These are phyloP conservation scores for Telopea speciosissima DNA, from an alignment of 177 flowering plant species.

Conservation along the genomic window DNA sequence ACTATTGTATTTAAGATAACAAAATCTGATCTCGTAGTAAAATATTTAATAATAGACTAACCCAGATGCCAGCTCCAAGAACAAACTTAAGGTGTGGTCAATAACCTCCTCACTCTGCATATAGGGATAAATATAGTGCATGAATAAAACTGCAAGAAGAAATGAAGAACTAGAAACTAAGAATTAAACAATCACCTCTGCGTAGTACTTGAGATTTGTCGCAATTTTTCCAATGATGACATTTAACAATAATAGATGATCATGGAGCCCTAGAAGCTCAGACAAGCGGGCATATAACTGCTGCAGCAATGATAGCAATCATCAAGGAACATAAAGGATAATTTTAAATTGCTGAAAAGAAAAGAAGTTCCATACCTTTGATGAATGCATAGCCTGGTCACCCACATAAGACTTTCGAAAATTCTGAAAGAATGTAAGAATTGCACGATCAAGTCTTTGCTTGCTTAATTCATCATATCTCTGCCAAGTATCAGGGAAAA, in stretches of 20 bases:
- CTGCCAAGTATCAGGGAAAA: constrained; percentile 30
- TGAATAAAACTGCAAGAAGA: neutral
- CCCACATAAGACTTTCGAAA: constrained; percentile 95
- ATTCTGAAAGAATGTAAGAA: constrained; percentile 88
- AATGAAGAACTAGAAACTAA: constrained; percentile 1
- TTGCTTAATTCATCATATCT: constrained; percentile 83
- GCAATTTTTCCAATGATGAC: constrained; percentile 93
- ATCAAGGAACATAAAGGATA: constrained; percentile 7
- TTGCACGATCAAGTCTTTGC: constrained; percentile 97
- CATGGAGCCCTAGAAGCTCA: constrained; percentile 96
- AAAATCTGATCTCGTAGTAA: neutral
- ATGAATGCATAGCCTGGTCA: constrained; percentile 96
- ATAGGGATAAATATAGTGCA: constrained; percentile 2
- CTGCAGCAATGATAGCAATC: constrained; percentile 49
- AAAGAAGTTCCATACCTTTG: constrained; percentile 54
- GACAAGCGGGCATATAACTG: constrained; percentile 94
- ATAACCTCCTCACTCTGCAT: constrained; percentile 91
- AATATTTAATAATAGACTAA: constrained; percentile 26
- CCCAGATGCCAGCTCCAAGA: constrained; percentile 98
- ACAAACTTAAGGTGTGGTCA: constrained; percentile 85
- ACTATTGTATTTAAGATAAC: neutral
- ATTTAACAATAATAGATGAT: constrained; percentile 77
- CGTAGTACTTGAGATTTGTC: constrained; percentile 88
- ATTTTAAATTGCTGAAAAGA: constrained; percentile 1
- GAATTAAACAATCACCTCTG: constrained; percentile 47